These are phyloP conservation scores for Wickerhamiella pararugosa DNA, from an alignment of 1,139 yeast genomes.

Conservation along the genomic window DNA sequence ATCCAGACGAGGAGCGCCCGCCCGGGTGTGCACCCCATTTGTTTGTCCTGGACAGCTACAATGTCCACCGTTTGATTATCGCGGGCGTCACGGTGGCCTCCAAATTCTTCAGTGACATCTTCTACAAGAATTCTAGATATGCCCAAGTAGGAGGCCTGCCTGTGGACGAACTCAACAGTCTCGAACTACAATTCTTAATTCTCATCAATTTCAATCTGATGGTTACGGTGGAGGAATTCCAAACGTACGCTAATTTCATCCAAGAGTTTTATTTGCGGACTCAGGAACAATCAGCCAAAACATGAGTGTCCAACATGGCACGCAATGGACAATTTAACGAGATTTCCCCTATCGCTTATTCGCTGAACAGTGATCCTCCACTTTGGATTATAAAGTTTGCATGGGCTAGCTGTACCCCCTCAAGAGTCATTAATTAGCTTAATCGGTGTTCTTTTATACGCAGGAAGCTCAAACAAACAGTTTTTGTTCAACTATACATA, in stretches of 20 bases:
- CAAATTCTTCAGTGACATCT: slow-evolving; percentile 88
- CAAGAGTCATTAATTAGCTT: too few relatives aligned
- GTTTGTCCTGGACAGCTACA: slow-evolving; percentile 91
- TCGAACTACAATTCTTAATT: slow-evolving; percentile 77
- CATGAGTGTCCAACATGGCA: too few relatives aligned
- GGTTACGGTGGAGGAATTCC: slow-evolving; percentile 83
- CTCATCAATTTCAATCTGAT: slow-evolving; percentile 74
- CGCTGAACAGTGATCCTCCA: too few relatives aligned
- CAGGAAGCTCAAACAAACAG: too few relatives aligned
- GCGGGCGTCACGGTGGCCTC: slow-evolving; percentile 96
- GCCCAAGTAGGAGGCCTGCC: slow-evolving; percentile 98
- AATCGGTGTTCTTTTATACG: too few relatives aligned
- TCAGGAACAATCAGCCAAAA: neutral
- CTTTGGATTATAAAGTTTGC: too few relatives aligned
- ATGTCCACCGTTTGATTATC: slow-evolving; percentile 82
- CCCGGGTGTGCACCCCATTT: slow-evolving; percentile 30
- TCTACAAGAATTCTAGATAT: slow-evolving; percentile 87
- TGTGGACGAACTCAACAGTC: slow-evolving; percentile 78
- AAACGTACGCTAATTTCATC: slow-evolving; percentile 75
- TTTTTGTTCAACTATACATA: too few relatives aligned
- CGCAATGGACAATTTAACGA: too few relatives aligned
- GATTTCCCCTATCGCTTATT: too few relatives aligned
- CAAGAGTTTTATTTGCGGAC: slow-evolving; percentile 2
- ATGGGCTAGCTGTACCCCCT: too few relatives aligned
- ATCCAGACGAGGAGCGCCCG: slow-evolving; percentile 7